phyloP scores from a whole-genome alignment of 139 green algal genomes.

The Edaphochlamys debaryana region DNA sequence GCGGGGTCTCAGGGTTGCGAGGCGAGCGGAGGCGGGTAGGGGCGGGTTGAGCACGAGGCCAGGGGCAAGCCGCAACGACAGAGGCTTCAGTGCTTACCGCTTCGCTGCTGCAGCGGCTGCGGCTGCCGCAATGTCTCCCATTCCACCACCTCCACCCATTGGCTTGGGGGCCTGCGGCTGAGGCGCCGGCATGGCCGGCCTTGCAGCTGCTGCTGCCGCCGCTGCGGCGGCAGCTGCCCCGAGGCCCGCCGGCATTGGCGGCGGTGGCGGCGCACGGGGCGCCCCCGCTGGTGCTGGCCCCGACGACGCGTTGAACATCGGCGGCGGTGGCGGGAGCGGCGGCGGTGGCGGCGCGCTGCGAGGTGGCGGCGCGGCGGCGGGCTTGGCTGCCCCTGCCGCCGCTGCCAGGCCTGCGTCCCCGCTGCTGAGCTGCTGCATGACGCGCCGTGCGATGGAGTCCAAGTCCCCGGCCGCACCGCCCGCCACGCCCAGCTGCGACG shows the following conservation, averaged over 20 bases:
- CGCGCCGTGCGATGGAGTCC: slow-evolving; percentile 68
- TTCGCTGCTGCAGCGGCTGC: slow-evolving; percentile 12
- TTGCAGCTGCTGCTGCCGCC: not conserved
- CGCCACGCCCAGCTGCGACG: slow-evolving; percentile 43
- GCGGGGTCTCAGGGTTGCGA: not conserved
- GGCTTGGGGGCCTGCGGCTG: too few relatives aligned
- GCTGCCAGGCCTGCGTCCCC: not conserved
- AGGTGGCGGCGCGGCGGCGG: not conserved
- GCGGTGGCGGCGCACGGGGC: slow-evolving; percentile 1
- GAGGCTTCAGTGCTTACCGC: not conserved
- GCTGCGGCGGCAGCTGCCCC: not conserved
- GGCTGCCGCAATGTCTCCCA: slow-evolving; percentile 22
- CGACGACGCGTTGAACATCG: not conserved
- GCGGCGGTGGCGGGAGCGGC: slow-evolving; percentile 25
- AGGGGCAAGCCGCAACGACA: not conserved
- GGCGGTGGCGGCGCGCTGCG: slow-evolving; percentile 1
- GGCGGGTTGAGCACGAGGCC: too few relatives aligned
- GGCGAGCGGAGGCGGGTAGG: not conserved
- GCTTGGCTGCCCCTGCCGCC: slow-evolving; percentile 1
- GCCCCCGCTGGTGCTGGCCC: not conserved
- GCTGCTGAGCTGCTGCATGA: slow-evolving; percentile 76
- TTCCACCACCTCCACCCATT: too few relatives aligned
- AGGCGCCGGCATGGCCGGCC: too few relatives aligned
- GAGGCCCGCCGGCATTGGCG: not conserved
- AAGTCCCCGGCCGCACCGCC: slow-evolving; percentile 64